Evolutionary conservation across 2,329 filamentous ascomycete genomes (phyloP).

Genomic region (Tolypocladium cylindrosporum): DNA sequence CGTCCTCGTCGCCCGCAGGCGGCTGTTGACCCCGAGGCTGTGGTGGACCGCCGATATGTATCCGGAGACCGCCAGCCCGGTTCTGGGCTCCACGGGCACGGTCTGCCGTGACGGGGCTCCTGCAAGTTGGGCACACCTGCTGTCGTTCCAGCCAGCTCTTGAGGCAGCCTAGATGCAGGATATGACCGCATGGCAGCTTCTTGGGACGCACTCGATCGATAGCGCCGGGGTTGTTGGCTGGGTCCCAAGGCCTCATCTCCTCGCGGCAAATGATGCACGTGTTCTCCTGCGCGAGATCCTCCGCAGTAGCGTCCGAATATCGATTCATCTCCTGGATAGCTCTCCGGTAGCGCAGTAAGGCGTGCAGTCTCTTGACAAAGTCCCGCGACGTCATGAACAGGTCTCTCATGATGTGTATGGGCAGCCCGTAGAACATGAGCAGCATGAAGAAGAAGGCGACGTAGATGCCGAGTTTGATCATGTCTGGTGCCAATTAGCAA

Average conservation of each 20-base stretch:
- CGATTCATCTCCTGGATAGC: slow-evolving; percentile 91
- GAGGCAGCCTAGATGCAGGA: slow-evolving; percentile 86
- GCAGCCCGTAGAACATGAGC: slow-evolving; percentile 86
- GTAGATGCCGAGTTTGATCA: slow-evolving; percentile 84
- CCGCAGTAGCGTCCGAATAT: slow-evolving; percentile 81
- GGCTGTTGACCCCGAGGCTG: slow-evolving; percentile 7
- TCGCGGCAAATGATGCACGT: slow-evolving; percentile 98
- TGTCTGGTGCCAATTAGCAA: slow-evolving; percentile 43
- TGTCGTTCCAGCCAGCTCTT: slow-evolving; percentile 96
- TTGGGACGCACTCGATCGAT: slow-evolving; percentile 84
- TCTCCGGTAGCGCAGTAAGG: slow-evolving; percentile 81
- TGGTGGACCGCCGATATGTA: slow-evolving; percentile 17
- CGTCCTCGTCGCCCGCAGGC: slow-evolving; percentile 5
- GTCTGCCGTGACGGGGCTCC: slow-evolving; percentile 55
- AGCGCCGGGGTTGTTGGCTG: slow-evolving; percentile 47
- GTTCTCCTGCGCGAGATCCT: slow-evolving; percentile 77
- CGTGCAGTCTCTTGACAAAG: slow-evolving; percentile 80
- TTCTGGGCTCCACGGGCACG: slow-evolving; percentile 16
- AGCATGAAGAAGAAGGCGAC: slow-evolving; percentile 88
- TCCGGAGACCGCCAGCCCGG: slow-evolving; percentile 17
- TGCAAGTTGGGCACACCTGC: slow-evolving; percentile 92
- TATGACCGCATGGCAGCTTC: slow-evolving; percentile 92
- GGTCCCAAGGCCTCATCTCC: slow-evolving; percentile 78
- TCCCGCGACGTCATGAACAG: slow-evolving; percentile 89
- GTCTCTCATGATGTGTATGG: slow-evolving; percentile 93